Conservation (phyloP, 345 rosid species). For the Euphorbia lathyris region DNA sequence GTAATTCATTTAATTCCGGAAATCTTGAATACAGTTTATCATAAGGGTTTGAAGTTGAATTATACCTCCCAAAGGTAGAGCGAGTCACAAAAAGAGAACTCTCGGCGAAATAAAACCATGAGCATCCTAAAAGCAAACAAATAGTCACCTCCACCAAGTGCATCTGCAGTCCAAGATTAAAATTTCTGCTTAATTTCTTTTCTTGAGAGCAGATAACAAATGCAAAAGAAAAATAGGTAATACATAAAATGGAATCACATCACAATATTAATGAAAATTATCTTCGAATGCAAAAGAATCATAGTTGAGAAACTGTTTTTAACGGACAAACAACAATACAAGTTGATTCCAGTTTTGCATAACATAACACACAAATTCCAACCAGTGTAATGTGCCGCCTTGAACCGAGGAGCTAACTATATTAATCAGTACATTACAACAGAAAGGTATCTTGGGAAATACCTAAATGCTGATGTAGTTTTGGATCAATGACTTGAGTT, state of each 20-base stretch:
- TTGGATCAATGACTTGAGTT: conserved; percentile 91
- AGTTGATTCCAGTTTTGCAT: too few species aligned
- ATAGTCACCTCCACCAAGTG: conserved; percentile 95
- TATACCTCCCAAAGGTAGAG: conserved; percentile 98
- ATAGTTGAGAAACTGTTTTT: neutral
- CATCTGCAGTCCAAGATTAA: conserved; percentile 47
- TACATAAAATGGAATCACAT: neutral
- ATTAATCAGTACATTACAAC: conserved; percentile 1
- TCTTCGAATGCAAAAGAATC: conserved; percentile 3
- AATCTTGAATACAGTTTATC: conserved; percentile 6
- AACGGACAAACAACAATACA: neutral
- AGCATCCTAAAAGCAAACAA: conserved; percentile 96
- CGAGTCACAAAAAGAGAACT: conserved; percentile 92
- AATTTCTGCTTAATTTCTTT: conserved; percentile 3
- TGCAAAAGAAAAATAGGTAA: conserved; percentile 6
- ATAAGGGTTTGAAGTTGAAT: conserved; percentile 9
- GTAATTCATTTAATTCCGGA: neutral
- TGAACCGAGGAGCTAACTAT: conserved; percentile 6
- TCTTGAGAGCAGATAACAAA: conserved; percentile 8
- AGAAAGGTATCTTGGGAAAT: conserved; percentile 12
- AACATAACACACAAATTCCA: neutral
- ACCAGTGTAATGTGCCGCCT: neutral
- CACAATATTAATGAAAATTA: neutral
- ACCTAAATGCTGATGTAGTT: conserved; percentile 97
- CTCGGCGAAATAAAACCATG: conserved; percentile 94